Conservation (phyloP, 306 rosid genomes). For the Alnus glutinosa region DNA sequence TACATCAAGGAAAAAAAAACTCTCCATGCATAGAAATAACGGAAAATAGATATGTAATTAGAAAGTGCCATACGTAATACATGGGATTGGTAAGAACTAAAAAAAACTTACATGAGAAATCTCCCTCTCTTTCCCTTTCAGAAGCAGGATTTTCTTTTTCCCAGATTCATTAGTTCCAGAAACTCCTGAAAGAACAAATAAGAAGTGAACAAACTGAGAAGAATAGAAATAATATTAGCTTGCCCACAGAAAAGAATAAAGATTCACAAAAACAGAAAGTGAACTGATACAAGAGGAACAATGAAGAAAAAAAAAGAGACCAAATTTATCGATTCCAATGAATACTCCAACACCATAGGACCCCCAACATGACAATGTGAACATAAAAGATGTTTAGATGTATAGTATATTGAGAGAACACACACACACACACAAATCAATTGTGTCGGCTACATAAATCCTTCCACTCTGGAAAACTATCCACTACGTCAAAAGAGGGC, state of each 20-base stretch:
- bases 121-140: slow-evolving; percentile 60
- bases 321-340: background rate
- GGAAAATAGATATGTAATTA: slow-evolving; percentile 13
- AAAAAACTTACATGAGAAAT: slow-evolving; percentile 45
- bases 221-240: background rate
- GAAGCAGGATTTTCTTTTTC: slow-evolving; percentile 57
- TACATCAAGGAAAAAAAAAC: background rate
- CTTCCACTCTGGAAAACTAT: background rate
- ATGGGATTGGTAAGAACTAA: slow-evolving; percentile 18
- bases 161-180: slow-evolving; percentile 46
- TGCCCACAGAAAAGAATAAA: background rate
- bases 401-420: background rate
- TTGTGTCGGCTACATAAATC: background rate
- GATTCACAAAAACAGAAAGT: background rate
- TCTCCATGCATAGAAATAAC: background rate
- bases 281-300: background rate
- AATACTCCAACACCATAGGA: background rate
- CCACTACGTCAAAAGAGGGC: background rate
- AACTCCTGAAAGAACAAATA: slow-evolving; percentile 34
- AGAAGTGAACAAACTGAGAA: background rate
- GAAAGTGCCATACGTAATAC: slow-evolving; percentile 1
- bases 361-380: background rate
- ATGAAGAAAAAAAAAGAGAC: background rate
- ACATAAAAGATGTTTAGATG: background rate
- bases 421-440: too few relatives aligned